Conservation (phyloP, 257 asterid genomes). For the Solanum sejunctum region DNA sequence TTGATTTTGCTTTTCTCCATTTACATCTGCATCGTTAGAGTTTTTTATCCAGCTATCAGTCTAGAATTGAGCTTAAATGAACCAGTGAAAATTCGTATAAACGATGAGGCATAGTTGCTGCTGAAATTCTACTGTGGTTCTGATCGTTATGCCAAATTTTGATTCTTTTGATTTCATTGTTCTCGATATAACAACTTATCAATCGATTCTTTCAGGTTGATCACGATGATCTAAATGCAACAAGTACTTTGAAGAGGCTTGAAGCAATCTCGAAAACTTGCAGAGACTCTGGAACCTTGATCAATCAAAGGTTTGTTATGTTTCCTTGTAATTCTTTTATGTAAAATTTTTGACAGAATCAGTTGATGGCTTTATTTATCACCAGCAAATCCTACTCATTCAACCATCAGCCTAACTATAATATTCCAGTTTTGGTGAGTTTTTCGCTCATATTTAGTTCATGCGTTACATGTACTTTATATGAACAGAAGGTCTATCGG, state of each 20-base stretch:
- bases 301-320: conserved; percentile 15
- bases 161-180: neutral
- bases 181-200: neutral
- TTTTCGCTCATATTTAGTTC: neutral
- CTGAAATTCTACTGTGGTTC: neutral
- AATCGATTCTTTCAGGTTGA: conserved; percentile 30
- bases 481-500: accelerated
- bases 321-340: neutral
- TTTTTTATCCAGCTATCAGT: neutral
- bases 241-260: conserved; percentile 40
- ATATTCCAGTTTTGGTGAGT: conserved; percentile 35
- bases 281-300: conserved; percentile 67
- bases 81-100: neutral
- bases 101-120: neutral
- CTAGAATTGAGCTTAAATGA: neutral
- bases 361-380: neutral
- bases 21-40: neutral
- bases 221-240: conserved; percentile 66
- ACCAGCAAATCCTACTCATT: conserved; percentile 62
- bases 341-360: neutral
- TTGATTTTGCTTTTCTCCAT: neutral
- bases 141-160: neutral
- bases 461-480: neutral
- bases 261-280: conserved; percentile 56
- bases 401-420: conserved; percentile 31